Conservation (phyloP, 1,284 basidiomycete genomes). For the Uromyces viciae-fabae region DNA sequence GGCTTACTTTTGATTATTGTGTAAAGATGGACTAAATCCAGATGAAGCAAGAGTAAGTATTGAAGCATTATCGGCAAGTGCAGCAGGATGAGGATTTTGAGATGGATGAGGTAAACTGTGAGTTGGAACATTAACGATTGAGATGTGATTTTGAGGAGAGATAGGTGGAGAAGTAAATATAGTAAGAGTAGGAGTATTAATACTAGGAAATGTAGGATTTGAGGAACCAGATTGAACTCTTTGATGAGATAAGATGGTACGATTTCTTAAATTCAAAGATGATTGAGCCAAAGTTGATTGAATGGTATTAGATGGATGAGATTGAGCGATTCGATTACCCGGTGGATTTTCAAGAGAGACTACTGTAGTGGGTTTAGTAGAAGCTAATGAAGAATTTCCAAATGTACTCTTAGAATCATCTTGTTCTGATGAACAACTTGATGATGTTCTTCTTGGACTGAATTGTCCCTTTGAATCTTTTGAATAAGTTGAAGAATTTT, state of each 20-base stretch:
- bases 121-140: slow-evolving; percentile 31
- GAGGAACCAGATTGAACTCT: slow-evolving; percentile 10
- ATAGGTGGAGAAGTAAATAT: slow-evolving; percentile 1
- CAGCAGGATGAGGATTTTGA: slow-evolving; percentile 44
- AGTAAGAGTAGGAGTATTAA: slow-evolving; percentile 9
- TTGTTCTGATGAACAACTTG: background rate
- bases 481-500: background rate
- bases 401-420: slow-evolving; percentile 27
- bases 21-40: slow-evolving; percentile 38
- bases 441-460: too few species aligned
- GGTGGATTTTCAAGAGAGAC: slow-evolving; percentile 26
- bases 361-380: slow-evolving; percentile 44
- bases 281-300: slow-evolving; percentile 24
- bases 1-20: slow-evolving; percentile 34
- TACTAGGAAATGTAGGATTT: background rate
- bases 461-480: too few species aligned
- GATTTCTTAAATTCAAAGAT: background rate
- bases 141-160: background rate
- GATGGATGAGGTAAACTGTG: slow-evolving; percentile 42
- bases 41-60: slow-evolving; percentile 42
- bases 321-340: slow-evolving; percentile 38
- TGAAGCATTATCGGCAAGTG: slow-evolving; percentile 40
- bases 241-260: background rate
- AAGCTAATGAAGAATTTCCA: slow-evolving; percentile 31
- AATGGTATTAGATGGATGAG: background rate